Evolutionary conservation across 257 asterid species (phyloP).

Genomic region (Prunella vulgaris): DNA sequence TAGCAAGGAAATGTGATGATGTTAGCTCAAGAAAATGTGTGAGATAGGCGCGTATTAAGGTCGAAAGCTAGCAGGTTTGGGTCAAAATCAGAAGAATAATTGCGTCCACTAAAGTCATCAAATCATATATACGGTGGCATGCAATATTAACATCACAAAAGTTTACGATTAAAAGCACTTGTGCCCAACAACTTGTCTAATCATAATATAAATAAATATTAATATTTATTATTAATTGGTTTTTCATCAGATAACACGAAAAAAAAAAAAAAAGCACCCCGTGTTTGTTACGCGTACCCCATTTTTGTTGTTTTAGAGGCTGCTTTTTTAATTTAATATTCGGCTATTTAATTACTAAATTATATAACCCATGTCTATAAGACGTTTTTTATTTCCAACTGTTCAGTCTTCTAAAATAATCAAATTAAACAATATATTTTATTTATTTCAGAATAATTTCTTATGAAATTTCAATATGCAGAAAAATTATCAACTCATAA

Average conservation of each 20-base stretch:
- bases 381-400: too few species aligned
- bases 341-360: too few species aligned
- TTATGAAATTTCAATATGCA: not conserved
- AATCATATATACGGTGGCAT: constrained; percentile 13
- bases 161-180: not conserved
- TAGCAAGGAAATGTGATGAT: not conserved
- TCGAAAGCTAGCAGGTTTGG: constrained; percentile 10
- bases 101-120: constrained; percentile 18
- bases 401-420: not conserved
- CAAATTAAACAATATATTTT: not conserved
- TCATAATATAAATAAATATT: not conserved
- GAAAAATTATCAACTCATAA: too few species aligned
- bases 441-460: not conserved
- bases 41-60: not conserved
- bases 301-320: not conserved
- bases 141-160: constrained; percentile 11
- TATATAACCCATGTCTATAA: too few species aligned
- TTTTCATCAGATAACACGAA: not conserved
- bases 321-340: not conserved
- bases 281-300: constrained; percentile 21
- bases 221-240: too few species aligned
- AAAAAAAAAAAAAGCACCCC: not conserved
- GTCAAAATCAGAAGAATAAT: constrained; percentile 26
- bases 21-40: too few species aligned
- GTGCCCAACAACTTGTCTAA: constrained; percentile 21